These are phyloP conservation scores for Litsea cubeba DNA, from an alignment of 164 flowering plant species.

Conservation along the genomic window DNA sequence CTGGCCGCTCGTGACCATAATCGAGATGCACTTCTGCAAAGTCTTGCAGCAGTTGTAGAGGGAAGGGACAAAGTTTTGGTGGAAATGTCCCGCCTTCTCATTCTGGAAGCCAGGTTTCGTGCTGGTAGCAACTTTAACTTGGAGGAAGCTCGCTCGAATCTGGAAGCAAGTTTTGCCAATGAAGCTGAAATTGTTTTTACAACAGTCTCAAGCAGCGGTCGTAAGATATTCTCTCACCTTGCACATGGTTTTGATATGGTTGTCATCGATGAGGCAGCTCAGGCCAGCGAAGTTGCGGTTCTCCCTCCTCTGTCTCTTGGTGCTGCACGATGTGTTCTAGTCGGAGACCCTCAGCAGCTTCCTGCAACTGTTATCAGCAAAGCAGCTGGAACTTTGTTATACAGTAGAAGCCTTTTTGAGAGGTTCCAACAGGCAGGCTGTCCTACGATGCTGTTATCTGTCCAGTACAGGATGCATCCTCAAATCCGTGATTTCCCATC, in stretches of 20 bases:
- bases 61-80: conserved; percentile 77
- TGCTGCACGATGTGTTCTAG: conserved; percentile 96
- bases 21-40: conserved; percentile 71
- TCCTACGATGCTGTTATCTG: conserved; percentile 87
- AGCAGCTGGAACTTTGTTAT: conserved; percentile 87
- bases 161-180: conserved; percentile 96
- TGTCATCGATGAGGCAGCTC: conserved; percentile 97
- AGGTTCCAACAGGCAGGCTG: conserved; percentile 96
- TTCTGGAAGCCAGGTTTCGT: conserved; percentile 72
- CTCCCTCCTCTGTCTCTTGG: conserved; percentile 94
- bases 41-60: conserved; percentile 86
- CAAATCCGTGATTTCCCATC: conserved; percentile 94
- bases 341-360: conserved; percentile 99
- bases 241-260: conserved; percentile 99
- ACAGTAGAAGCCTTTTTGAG: conserved; percentile 94
- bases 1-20: conserved; percentile 81
- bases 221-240: conserved; percentile 84
- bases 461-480: conserved; percentile 97
- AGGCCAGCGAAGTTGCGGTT: conserved; percentile 89
- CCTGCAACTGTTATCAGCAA: conserved; percentile 98
- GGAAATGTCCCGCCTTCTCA: conserved; percentile 79
- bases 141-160: conserved; percentile 87
- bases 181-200: conserved; percentile 98
- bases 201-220: conserved; percentile 93
- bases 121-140: conserved; percentile 58